Base-by-base conservation (phyloP, 331 rosid genomes). In the Quercus phellos region DNA sequence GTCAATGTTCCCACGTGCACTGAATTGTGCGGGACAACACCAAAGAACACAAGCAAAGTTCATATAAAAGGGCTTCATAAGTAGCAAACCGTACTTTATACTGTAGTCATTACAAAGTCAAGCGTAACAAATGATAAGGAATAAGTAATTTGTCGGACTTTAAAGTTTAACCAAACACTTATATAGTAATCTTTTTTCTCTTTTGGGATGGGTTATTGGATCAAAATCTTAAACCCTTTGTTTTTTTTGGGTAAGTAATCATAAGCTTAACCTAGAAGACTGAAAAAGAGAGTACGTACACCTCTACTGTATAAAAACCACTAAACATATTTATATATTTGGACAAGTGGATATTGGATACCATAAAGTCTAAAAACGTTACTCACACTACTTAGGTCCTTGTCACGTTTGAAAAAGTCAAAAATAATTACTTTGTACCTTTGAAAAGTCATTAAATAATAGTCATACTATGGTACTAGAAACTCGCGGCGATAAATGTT, bases 341-440 rank as follows among this genome's bases (percentile, higher is more conserved):
- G 34, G 34, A 4, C 10, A 27, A 27, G 42, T 61, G 16, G n/a
- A 61, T 38, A 38, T 38, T 38, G 46, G 46, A 38, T 38, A 38
- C 46, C 46, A 38, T 38, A 38, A 38, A 38, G 46, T 38, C 46
- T 38, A 38, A 38, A 38, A 38, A 38, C 46, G 46, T 38, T 38
- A 38, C 46, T 2, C 12, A 38, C 46, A 38, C 46, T 68, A 38
- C 82, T 60, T 16, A 29, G 50, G 77, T 54, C 69, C 64, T 43
- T 78, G 78, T 70, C 71, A 53, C 21, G 74, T 75, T 71, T 82
- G 84, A 83, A 84, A 84, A 89, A 86, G 94, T 90, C 90, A 86
- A 72, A 79, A 74, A 76, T 80, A 81, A 80, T 85, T 86, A 83
- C 87, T 24, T 4, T n/a, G 8, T 68, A 3, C 16, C 26, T 30